Conservation (phyloP, 164 flowering plant genomes). For the Protea cynaroides region DNA sequence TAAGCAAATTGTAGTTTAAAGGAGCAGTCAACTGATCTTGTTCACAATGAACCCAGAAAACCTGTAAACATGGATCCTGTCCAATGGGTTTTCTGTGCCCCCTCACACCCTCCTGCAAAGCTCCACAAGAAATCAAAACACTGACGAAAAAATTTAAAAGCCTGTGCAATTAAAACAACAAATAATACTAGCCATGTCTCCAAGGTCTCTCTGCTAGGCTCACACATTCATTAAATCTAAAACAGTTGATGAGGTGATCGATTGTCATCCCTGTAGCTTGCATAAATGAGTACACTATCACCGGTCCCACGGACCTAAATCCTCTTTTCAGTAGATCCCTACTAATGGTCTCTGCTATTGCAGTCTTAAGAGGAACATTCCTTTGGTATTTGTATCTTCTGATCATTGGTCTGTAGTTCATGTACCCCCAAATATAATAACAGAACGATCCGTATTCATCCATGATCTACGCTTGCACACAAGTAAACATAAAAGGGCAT, state of each 20-base stretch:
- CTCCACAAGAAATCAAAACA: too few species aligned
- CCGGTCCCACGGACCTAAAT: slow-evolving; percentile 80
- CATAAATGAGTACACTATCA: slow-evolving; percentile 79
- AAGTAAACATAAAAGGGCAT: too few species aligned
- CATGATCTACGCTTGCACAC: slow-evolving; percentile 36
- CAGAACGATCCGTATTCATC: slow-evolving; percentile 77
- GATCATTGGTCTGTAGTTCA: slow-evolving; percentile 66
- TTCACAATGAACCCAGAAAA: too few species aligned
- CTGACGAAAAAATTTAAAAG: too few species aligned
- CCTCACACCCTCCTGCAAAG: too few species aligned
- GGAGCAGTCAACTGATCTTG: too few species aligned
- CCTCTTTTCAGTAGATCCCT: slow-evolving; percentile 66
- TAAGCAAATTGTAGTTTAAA: too few species aligned
- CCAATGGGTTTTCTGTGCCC: too few species aligned
- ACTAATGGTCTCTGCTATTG: slow-evolving; percentile 81
- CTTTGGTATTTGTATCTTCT: slow-evolving; percentile 60
- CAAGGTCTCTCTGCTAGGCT: slow-evolving; percentile 52
- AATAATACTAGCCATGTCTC: slow-evolving; percentile 23
- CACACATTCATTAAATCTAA: slow-evolving; percentile 60
- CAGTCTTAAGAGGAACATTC: slow-evolving; percentile 67
- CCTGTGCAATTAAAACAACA: background rate
- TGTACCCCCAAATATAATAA: slow-evolving; percentile 64
- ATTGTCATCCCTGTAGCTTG: slow-evolving; percentile 85
- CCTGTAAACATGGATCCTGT: too few species aligned
- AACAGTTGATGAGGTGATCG: slow-evolving; percentile 83